Conservation (phyloP, 306 rosid species). For the Cicer chorassanicum region DNA sequence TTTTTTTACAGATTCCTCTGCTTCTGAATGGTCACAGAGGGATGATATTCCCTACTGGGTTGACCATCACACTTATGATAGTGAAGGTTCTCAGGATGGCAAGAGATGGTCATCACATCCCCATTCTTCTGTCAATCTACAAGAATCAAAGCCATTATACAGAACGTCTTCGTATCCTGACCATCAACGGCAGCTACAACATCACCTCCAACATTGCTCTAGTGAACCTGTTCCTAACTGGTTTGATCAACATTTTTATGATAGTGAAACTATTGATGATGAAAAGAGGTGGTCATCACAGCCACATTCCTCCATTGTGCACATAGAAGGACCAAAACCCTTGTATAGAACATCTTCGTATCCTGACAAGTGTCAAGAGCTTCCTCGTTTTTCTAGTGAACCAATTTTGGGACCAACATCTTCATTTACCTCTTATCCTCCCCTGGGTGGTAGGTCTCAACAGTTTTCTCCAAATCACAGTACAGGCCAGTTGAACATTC, state of each 20-base stretch:
- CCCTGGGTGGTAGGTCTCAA: slow-evolving; percentile 58
- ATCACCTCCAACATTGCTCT: slow-evolving; percentile 58
- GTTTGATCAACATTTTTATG: slow-evolving; percentile 57
- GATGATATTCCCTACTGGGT: slow-evolving; percentile 53
- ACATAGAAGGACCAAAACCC: slow-evolving; percentile 44
- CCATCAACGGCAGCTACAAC: slow-evolving; percentile 60
- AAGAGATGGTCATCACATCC: slow-evolving; percentile 73
- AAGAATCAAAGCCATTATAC: slow-evolving; percentile 67
- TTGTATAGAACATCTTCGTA: slow-evolving; percentile 65
- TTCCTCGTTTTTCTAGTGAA: slow-evolving; percentile 58
- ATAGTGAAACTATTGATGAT: slow-evolving; percentile 50
- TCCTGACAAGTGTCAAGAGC: slow-evolving; percentile 57
- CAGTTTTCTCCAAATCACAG: slow-evolving; percentile 53
- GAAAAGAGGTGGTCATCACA: slow-evolving; percentile 64
- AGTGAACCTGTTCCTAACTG: slow-evolving; percentile 72
- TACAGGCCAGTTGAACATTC: slow-evolving; percentile 48
- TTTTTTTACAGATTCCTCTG: slow-evolving; percentile 53
- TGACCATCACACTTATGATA: slow-evolving; percentile 49
- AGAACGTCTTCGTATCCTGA: slow-evolving; percentile 91
- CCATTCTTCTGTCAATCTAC: slow-evolving; percentile 49
- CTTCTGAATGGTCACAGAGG: slow-evolving; percentile 61
- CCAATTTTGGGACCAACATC: slow-evolving; percentile 59
- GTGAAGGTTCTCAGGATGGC: slow-evolving; percentile 51
- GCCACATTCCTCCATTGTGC: slow-evolving; percentile 51
- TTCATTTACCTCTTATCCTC: slow-evolving; percentile 63